Evolutionary conservation across 2,329 filamentous ascomycete genomes (phyloP).

Genomic region (Phialophora tarda): DNA sequence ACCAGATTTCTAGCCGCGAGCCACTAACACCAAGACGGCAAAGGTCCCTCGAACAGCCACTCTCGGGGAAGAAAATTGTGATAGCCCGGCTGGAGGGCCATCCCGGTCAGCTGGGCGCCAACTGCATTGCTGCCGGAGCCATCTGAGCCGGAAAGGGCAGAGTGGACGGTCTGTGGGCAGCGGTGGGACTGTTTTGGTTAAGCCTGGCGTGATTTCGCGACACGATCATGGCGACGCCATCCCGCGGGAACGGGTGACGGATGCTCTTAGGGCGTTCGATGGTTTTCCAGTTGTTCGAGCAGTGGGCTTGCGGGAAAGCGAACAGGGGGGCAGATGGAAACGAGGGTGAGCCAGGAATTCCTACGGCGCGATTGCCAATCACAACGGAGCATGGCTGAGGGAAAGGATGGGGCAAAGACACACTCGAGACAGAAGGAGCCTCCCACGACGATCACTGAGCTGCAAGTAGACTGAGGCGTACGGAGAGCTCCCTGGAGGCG

Average conservation of each 20-base stretch:
- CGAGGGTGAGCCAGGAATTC: conserved; percentile 8
- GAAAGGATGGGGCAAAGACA: not conserved
- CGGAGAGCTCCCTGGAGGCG: too few species aligned
- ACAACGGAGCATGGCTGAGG: not conserved
- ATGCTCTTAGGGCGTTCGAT: conserved; percentile 24
- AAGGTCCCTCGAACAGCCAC: conserved; percentile 18
- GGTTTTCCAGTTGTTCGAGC: conserved; percentile 25
- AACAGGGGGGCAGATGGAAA: conserved; percentile 8
- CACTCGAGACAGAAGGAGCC: not conserved
- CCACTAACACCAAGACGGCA: conserved; percentile 18
- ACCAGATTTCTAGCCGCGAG: conserved; percentile 20
- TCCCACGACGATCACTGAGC: not conserved
- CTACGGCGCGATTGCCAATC: conserved; percentile 1
- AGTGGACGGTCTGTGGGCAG: not conserved
- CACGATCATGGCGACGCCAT: conserved; percentile 28
- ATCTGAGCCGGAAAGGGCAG: conserved; percentile 14
- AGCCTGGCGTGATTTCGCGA: conserved; percentile 23
- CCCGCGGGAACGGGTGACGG: conserved; percentile 28
- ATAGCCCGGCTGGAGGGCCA: conserved; percentile 11
- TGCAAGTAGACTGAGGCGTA: too few species aligned
- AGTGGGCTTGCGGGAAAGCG: conserved; percentile 4
- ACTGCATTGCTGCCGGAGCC: conserved; percentile 7
- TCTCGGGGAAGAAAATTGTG: conserved; percentile 28
- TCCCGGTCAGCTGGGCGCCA: conserved; percentile 18
- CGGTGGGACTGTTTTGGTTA: conserved; percentile 11